Evolutionary conservation across 176 grass and related monocot species (phyloP), one percentile per base, ranked within the genome.

Genomic region (Puccinellia tenuiflora): DNA sequence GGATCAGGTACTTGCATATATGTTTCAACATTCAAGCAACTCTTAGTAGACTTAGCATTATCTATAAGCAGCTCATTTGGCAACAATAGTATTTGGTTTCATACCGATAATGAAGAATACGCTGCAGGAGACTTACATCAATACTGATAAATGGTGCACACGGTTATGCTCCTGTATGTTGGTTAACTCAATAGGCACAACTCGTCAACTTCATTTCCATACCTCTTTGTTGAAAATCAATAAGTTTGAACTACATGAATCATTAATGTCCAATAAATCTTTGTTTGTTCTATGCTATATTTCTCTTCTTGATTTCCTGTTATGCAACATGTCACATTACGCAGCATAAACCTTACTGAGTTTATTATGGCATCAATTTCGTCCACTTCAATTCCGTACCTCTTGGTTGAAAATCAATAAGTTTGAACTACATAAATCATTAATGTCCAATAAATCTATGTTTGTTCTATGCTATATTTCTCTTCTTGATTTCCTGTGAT

Each of bases 11-110:
- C 45, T 20, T 37, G 13, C 20, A 33, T 33, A 18, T 66, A 55
- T 67, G 33, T 53, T 76, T 76, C 74, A 79, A 30, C 15, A 75
- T 33, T 72, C 64, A 73, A 33, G 25, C 35, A 73, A 55, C 51
- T 61, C 17, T 80, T 59, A 40, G 38, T 69, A 25, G 2, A 70
- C 13, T 77, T 81, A 52, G 33, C 18, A 9, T 20, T 68, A 22
- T 56, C 10, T 43, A 48, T 45, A 21, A 56, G 33, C 35, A 60
- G 45, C 17, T 70, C 24, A 34, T 76, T 81, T 68, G 22, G 60
- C 60, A 48, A 18, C 8, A 20, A 22, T 52, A 33, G 51, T 29
- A 20, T 78, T 78, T 42, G 6, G 18, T 16, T 64, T 77, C 42
- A 60, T 25, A 78, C 25, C 5, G 28, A 39, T 56, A 65, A 56